Percentiles rank a stretch among this genome's conserved stretches.
Evolutionary conservation across 768 basidiomycete species (phyloP).

Genomic region (Hericium erinaceus): DNA sequence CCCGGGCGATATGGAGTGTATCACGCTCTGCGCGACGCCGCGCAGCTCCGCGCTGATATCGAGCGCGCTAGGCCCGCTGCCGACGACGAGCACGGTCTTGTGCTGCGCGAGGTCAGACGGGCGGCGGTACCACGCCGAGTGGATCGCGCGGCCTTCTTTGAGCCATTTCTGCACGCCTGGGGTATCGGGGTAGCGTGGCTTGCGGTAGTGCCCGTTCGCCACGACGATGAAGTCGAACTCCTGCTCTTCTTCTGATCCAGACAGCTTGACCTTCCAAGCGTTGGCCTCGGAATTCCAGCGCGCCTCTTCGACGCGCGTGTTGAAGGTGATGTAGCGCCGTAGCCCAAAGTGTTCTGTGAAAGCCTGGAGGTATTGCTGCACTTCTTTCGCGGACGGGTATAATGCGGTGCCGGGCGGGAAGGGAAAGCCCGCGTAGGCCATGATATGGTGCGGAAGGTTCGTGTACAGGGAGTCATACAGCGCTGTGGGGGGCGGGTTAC

Average conservation of each 20-base stretch:
- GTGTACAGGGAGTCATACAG: slow-evolving; percentile 74
- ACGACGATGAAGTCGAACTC: slow-evolving; percentile 58
- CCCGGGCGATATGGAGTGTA: slow-evolving; percentile 42
- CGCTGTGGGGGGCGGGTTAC: slow-evolving; percentile 52
- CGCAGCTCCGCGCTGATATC: slow-evolving; percentile 60
- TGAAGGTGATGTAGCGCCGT: slow-evolving; percentile 51
- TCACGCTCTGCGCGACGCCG: slow-evolving; percentile 32
- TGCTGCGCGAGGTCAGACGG: slow-evolving; percentile 27
- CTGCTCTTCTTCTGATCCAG: slow-evolving; percentile 21
- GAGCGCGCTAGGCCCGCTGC: slow-evolving; percentile 50
- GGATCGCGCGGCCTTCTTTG: slow-evolving; percentile 38
- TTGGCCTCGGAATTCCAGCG: slow-evolving; percentile 25
- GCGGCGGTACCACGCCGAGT: slow-evolving; percentile 62
- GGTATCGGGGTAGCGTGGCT: slow-evolving; percentile 52
- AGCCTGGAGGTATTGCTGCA: slow-evolving; percentile 58
- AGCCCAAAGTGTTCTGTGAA: slow-evolving; percentile 63
- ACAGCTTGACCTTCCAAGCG: slow-evolving; percentile 41
- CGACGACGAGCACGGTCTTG: slow-evolving; percentile 38
- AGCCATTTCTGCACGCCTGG: slow-evolving; percentile 58
- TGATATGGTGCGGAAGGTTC: slow-evolving; percentile 70
- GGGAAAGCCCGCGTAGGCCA: slow-evolving; percentile 54
- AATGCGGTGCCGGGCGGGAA: slow-evolving; percentile 69
- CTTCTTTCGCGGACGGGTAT: slow-evolving; percentile 52
- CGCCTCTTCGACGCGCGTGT: slow-evolving; percentile 41
- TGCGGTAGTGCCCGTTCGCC: slow-evolving; percentile 66